These are phyloP conservation scores for Pseudoscleropodium purum DNA, from an alignment of 225 moss, liverwort and hornwort species.

Conservation along the genomic window DNA sequence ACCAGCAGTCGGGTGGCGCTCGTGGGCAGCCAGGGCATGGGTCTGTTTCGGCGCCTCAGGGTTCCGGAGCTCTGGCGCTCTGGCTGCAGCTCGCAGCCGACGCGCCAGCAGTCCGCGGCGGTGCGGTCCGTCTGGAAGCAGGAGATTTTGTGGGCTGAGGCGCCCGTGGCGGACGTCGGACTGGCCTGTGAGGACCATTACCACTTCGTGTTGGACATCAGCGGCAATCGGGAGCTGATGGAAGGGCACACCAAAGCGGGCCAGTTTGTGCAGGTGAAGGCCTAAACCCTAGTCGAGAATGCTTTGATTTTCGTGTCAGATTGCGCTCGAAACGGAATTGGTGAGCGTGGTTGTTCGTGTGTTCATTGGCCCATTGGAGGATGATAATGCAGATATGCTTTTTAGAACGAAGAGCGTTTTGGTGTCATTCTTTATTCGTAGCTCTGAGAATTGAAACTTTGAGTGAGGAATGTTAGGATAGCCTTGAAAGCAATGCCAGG, in stretches of 20 bases:
- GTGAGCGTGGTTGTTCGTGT: not conserved
- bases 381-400: not conserved
- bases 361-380: not conserved
- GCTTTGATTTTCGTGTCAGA: not conserved
- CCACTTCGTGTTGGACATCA: conserved; percentile 71
- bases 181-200: conserved; percentile 68
- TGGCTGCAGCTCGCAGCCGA: not conserved
- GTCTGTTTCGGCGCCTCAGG: conserved; percentile 13
- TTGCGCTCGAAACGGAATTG: not conserved
- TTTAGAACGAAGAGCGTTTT: not conserved
- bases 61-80: not conserved
- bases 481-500: not conserved
- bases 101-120: not conserved
- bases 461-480: not conserved
- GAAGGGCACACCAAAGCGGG: conserved; percentile 77
- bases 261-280: conserved; percentile 79
- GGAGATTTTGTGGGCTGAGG: conserved; percentile 72
- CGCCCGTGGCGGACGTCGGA: conserved; percentile 67
- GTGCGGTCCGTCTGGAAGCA: conserved; percentile 75
- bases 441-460: not conserved
- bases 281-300: not conserved
- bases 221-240: conserved; percentile 74
- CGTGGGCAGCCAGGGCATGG: conserved; percentile 6
- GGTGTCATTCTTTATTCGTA: not conserved
- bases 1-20: conserved; percentile 7